Conservation (phyloP, 768 basidiomycete genomes). For the Lyophyllum semitale region DNA sequence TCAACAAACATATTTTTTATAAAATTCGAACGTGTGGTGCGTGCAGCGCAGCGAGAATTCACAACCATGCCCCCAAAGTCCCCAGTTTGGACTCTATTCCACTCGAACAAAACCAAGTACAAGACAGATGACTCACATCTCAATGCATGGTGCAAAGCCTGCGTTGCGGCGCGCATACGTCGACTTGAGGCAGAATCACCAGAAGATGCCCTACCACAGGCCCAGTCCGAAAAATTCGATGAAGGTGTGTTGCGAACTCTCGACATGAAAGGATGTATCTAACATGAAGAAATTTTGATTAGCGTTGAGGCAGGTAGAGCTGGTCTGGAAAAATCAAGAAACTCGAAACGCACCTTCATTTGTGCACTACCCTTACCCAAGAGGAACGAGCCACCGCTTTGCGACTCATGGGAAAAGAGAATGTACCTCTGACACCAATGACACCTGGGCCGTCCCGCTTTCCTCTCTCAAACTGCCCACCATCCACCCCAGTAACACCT, state of each 20-base stretch:
- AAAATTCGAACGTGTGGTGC: neutral
- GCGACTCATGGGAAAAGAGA: neutral
- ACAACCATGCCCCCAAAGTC: slow-evolving; percentile 1
- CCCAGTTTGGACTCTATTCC: neutral
- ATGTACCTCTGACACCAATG: neutral
- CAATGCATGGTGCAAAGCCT: slow-evolving; percentile 1
- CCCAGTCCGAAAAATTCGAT: neutral
- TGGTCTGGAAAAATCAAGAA: neutral
- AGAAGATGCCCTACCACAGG: neutral
- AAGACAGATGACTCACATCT: neutral
- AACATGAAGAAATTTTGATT: neutral
- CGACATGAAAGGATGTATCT: neutral
- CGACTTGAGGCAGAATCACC: neutral
- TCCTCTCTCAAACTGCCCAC: neutral
- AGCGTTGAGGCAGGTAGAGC: neutral
- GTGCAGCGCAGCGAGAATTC: no score
- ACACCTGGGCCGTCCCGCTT: neutral
- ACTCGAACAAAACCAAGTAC: neutral
- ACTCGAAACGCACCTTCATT: neutral
- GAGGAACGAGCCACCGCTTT: neutral
- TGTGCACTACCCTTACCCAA: neutral
- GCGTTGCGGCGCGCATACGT: neutral
- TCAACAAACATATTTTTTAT: neutral
- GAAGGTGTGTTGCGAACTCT: neutral
- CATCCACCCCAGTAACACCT: neutral